Percentiles rank a stretch among this genome's conserved stretches.
phyloP scores from a whole-genome alignment of 345 rosid genomes.

The Eucalyptus regnans region DNA sequence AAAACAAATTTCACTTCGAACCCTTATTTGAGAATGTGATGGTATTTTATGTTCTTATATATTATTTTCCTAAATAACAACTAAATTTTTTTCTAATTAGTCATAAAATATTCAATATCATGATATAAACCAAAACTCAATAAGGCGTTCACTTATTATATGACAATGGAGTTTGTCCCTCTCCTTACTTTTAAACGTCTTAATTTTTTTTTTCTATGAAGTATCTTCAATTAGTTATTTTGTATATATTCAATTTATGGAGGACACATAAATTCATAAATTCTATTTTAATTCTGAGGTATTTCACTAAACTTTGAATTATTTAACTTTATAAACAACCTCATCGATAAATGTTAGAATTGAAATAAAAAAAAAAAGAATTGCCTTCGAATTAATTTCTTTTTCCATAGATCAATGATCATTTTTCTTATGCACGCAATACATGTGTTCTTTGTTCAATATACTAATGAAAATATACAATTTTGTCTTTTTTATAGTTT shows the following conservation, averaged over 20 bases:
- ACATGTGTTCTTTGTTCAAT: too few species aligned
- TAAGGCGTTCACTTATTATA: not conserved
- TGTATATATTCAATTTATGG: not conserved
- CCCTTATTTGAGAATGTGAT: fast-evolving
- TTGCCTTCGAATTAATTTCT: not conserved
- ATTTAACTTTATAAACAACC: not conserved
- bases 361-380: not conserved
- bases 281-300: not conserved
- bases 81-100: not conserved
- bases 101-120: not conserved
- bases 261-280: not conserved
- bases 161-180: not conserved
- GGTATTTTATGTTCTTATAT: too few species aligned
- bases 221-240: not conserved
- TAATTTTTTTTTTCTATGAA: not conserved
- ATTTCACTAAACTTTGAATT: not conserved
- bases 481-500: too few species aligned
- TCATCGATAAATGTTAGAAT: not conserved
- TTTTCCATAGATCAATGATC: not conserved
- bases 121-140: too few species aligned
- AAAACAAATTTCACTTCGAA: too few species aligned
- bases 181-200: not conserved
- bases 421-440: too few species aligned
- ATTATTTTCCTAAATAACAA: too few species aligned
- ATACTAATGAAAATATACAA: too few species aligned